phyloP scores from a whole-genome alignment of 2,329 filamentous ascomycete genomes.

The Pseudopyrenochaeta lycopersici region DNA sequence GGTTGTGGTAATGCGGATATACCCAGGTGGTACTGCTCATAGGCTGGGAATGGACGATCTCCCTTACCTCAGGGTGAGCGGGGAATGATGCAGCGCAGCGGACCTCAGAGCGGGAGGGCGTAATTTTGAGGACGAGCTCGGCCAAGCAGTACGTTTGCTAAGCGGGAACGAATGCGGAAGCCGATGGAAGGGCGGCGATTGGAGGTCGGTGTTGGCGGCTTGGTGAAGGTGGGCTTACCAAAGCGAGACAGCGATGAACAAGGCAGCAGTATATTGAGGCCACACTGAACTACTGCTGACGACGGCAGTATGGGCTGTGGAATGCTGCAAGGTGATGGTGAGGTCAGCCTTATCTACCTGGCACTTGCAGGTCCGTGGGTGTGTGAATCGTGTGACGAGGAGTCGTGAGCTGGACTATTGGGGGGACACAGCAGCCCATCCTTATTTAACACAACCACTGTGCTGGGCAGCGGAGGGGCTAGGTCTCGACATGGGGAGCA shows the following conservation, averaged over 20 bases:
- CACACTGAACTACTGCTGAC: slow-evolving; percentile 10
- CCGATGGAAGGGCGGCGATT: slow-evolving; percentile 27
- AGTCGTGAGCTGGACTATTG: slow-evolving; percentile 9
- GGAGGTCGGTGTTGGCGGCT: slow-evolving; percentile 21
- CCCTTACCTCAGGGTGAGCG: slow-evolving; percentile 27
- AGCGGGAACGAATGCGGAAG: slow-evolving; percentile 13
- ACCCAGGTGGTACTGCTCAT: slow-evolving; percentile 38
- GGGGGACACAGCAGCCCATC: slow-evolving; percentile 24
- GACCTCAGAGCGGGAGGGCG: slow-evolving; percentile 21
- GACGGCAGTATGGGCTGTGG: slow-evolving; percentile 5
- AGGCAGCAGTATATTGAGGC: slow-evolving; percentile 11
- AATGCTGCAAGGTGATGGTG: slow-evolving; percentile 21
- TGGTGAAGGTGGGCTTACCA: slow-evolving; percentile 29
- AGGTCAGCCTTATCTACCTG: slow-evolving; percentile 38
- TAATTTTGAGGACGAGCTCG: slow-evolving; percentile 17
- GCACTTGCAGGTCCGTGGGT: slow-evolving; percentile 9
- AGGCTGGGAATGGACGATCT: slow-evolving; percentile 24
- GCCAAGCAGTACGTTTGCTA: slow-evolving; percentile 13
- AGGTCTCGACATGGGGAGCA: slow-evolving; percentile 30
- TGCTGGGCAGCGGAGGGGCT: slow-evolving; percentile 39
- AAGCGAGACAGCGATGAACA: slow-evolving; percentile 4
- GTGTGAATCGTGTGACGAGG: slow-evolving; percentile 18
- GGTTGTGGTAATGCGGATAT: slow-evolving; percentile 24
- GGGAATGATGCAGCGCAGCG: slow-evolving; percentile 23
- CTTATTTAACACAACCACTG: slow-evolving; percentile 40